Evolutionary conservation across 2,329 filamentous ascomycete genomes (phyloP).

Genomic region (Neodidymelliopsis sp.): DNA sequence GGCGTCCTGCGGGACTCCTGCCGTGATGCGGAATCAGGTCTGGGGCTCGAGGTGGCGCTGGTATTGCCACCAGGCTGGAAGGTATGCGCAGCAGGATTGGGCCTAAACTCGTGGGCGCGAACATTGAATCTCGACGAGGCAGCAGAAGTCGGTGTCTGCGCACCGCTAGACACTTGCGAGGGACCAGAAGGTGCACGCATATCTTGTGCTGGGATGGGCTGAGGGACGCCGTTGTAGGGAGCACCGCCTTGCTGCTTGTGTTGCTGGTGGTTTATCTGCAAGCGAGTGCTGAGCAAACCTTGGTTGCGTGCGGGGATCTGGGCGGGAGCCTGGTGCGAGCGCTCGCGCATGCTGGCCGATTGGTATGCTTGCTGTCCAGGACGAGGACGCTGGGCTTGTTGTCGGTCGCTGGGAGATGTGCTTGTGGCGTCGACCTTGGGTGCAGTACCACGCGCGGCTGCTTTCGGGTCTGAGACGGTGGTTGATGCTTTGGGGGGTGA

Average conservation of each 20-base stretch:
- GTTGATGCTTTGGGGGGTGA: conserved; percentile 53
- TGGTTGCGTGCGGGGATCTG: conserved; percentile 48
- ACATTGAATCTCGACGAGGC: conserved; percentile 66
- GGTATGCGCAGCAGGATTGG: conserved; percentile 78
- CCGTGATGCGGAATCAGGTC: conserved; percentile 56
- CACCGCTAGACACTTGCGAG: conserved; percentile 58
- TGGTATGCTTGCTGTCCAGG: conserved; percentile 48
- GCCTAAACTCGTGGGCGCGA: conserved; percentile 78
- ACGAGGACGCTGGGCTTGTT: conserved; percentile 57
- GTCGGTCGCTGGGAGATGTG: conserved; percentile 53
- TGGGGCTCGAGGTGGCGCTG: conserved; percentile 76
- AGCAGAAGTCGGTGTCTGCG: conserved; percentile 62
- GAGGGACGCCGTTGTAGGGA: conserved; percentile 59
- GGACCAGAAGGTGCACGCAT: conserved; percentile 77
- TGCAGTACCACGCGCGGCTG: conserved; percentile 43
- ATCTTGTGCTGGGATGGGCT: conserved; percentile 68
- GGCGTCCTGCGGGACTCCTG: conserved; percentile 42
- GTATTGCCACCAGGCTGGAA: conserved; percentile 75
- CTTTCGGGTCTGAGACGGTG: conserved; percentile 44
- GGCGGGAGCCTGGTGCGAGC: conserved; percentile 54
- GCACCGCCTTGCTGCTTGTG: conserved; percentile 54
- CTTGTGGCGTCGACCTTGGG: conserved; percentile 45
- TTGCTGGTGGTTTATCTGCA: conserved; percentile 61
- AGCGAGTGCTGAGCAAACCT: conserved; percentile 59
- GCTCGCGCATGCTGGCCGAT: conserved; percentile 54